Conservation (phyloP, 345 rosid species). For the Hibiscus syriacus region DNA sequence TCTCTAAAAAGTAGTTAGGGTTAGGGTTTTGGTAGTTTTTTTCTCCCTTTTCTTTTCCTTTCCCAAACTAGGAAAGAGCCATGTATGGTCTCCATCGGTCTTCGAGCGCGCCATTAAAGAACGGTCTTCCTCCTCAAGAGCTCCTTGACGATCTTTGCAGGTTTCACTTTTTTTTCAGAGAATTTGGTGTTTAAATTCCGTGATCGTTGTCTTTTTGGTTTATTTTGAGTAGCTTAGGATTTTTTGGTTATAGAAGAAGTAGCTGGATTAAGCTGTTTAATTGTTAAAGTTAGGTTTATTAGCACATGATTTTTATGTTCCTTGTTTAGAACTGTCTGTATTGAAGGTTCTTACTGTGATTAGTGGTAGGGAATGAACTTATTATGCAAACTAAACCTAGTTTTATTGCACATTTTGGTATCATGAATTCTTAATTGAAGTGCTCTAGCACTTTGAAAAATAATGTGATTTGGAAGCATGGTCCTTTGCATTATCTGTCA, state of each 20-base stretch:
- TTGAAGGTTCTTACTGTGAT: not conserved
- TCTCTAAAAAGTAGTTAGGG: not conserved
- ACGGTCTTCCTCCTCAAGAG: conserved; percentile 89
- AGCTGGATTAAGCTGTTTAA: not conserved
- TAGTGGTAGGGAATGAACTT: too few species aligned
- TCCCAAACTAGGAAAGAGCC: conserved; percentile 1
- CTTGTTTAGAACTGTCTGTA: not conserved
- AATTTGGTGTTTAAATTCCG: not conserved
- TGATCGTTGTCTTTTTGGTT: not conserved
- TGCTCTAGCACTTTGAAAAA: not conserved
- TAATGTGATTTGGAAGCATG: not conserved
- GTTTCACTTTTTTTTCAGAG: conserved; percentile 20
- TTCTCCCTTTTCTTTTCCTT: not conserved
- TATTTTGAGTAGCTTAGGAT: too few species aligned
- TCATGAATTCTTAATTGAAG: not conserved
- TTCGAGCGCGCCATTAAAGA: conserved; percentile 63
- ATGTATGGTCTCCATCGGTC: conserved; percentile 74
- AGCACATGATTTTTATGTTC: not conserved
- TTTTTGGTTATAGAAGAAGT: not conserved
- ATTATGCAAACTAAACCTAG: not conserved
- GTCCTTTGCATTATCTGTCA: not conserved
- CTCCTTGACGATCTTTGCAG: conserved; percentile 99
- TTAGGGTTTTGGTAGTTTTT: not conserved
- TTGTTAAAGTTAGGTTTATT: not conserved
- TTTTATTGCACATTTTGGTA: not conserved